phyloP scores from a whole-genome alignment of 2,329 filamentous ascomycete species.

The Fusarium continuum region DNA sequence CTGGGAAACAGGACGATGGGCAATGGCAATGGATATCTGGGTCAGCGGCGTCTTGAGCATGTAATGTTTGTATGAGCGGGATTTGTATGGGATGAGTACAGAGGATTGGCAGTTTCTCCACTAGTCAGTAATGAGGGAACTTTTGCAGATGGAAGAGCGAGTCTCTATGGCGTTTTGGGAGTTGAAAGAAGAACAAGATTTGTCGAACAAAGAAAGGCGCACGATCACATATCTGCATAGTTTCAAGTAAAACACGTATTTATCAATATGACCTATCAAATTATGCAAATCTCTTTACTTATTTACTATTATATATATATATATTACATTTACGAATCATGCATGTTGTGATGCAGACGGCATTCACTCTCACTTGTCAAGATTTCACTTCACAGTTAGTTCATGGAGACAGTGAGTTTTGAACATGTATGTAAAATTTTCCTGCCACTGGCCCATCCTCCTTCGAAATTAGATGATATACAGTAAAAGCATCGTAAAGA shows the following conservation, averaged over 20 bases:
- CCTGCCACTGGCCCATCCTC: slow-evolving; percentile 37
- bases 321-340: too few species aligned
- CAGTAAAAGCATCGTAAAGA: slow-evolving; percentile 39
- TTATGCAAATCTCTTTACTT: too few species aligned
- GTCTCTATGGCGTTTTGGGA: slow-evolving; percentile 12
- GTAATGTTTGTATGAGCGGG: background rate
- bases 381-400: too few species aligned
- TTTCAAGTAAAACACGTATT: background rate
- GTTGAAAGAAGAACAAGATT: background rate
- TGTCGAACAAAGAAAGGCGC: background rate
- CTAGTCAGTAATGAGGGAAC: slow-evolving; percentile 1
- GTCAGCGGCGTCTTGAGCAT: slow-evolving; percentile 27
- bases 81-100: slow-evolving; percentile 3
- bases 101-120: background rate
- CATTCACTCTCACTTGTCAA: background rate
- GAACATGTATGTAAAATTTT: slow-evolving; percentile 40
- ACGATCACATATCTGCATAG: background rate
- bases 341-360: too few species aligned
- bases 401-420: slow-evolving; percentile 9
- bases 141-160: slow-evolving; percentile 1
- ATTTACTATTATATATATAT: too few species aligned
- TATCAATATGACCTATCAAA: background rate
- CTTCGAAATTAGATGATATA: slow-evolving; percentile 45
- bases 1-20: too few species aligned
- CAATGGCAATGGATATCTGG: slow-evolving; percentile 1